Evolutionary conservation across 352 stramenopile species (phyloP), one percentile per base, ranked within the genome.

Genomic region (Phytophthora hibernalis): DNA sequence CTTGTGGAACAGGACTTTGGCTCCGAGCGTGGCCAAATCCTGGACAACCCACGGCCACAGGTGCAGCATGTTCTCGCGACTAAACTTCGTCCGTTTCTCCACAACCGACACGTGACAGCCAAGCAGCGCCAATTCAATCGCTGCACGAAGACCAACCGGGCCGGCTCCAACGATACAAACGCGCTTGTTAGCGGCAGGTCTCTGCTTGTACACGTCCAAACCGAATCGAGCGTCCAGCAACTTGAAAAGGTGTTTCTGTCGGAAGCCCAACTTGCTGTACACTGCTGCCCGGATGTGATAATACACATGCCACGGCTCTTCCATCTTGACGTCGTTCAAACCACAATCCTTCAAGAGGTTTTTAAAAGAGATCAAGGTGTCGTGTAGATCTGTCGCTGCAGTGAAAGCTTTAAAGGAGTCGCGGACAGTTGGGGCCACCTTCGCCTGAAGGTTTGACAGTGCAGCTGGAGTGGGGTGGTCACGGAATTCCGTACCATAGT

Each of bases 1-100:
- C 47, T 87, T 74, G 13, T 72, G 62, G 57, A 88, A 95, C 45
- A 95, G 79, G 13, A 90, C 75, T 61, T 92, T 92, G 12, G 84
- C 81, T 20, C 86, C 86, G 6, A 94, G 63, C 24, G 70, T 77
- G 16, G 86, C 89, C 43, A 94, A 59, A 40, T 93, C 84, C 50
- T 92, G 81, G 6, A 94, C 86, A 9, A 92, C 86, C 79, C 81
- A 90, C 30, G 83, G 82, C 80, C 83, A 94, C 68, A 94, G 59
- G 47, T 92, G 84, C 5, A 93, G 60, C 59, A 91, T 89, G 61
- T 95, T 93, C 50, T 92, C 87, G 12, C 87, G 83, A 61, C 68
- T 91, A 53, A 95, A 95, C 24, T 76, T 61, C 53, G 81, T 81
- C 4, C 87, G 73, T 68, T 95, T 95, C 63, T 95, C 87, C 9